A percentile compares a stretch with the other conserved stretches of the same genome.
These are phyloP conservation scores for Xylaria nigripes DNA, from an alignment of 495 filamentous ascomycete species.

Conservation along the genomic window DNA sequence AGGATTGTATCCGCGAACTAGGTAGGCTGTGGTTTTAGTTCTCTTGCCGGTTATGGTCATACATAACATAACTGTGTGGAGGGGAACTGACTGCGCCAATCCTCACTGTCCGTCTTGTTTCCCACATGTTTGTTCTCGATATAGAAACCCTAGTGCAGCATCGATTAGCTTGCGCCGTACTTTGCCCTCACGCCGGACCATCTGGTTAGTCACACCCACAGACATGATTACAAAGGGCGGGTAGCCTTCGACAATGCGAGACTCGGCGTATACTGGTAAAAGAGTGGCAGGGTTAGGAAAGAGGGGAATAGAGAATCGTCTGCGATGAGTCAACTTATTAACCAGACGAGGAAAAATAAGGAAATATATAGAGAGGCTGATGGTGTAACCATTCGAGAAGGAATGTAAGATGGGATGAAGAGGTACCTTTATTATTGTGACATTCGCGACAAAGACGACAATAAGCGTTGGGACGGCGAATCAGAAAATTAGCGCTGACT, in stretches of 20 bases:
- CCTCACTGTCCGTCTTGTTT: slow-evolving; percentile 69
- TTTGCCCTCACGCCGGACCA: not conserved
- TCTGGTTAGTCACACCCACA: slow-evolving; percentile 16
- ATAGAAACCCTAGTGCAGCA: slow-evolving; percentile 53
- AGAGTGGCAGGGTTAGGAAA: not conserved
- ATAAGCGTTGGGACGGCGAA: too few relatives aligned
- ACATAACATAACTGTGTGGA: not conserved
- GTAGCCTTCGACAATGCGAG: not conserved
- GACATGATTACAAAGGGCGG: slow-evolving; percentile 18
- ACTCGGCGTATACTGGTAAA: not conserved
- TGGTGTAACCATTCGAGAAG: too few relatives aligned
- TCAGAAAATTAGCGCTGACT: too few relatives aligned
- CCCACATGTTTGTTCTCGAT: slow-evolving; percentile 86
- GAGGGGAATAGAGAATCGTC: too few relatives aligned
- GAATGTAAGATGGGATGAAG: too few relatives aligned
- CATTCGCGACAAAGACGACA: too few relatives aligned
- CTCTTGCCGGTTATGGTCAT: not conserved
- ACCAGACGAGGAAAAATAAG: too few relatives aligned
- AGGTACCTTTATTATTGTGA: too few relatives aligned
- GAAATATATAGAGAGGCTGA: too few relatives aligned
- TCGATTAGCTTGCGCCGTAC: slow-evolving; percentile 16
- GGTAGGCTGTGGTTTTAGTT: slow-evolving; percentile 5
- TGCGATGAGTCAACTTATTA: too few relatives aligned
- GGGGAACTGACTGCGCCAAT: slow-evolving; percentile 69
- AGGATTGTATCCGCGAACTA: slow-evolving; percentile 87